Evolutionary conservation across 2,329 filamentous ascomycete genomes (phyloP).

Genomic region (Septoria linicola): DNA sequence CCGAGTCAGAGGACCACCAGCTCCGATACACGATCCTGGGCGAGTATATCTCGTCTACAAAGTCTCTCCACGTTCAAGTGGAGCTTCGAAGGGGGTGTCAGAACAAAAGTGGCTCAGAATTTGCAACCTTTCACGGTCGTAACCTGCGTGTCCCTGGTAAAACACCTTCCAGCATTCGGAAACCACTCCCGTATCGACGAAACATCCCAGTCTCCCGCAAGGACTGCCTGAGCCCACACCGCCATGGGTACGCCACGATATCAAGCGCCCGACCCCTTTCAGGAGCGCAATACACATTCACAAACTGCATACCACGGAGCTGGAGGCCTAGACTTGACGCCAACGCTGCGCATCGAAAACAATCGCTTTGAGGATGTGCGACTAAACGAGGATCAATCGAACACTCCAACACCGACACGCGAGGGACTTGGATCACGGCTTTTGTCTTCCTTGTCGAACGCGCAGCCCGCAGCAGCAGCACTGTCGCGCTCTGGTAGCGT

Average conservation of each 20-base stretch:
- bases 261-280: constrained; percentile 16
- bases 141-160: background rate
- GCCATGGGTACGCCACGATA: constrained; percentile 14
- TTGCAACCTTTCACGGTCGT: background rate
- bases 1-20: constrained; percentile 3
- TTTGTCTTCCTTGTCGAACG: constrained; percentile 31
- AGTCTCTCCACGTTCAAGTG: background rate
- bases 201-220: constrained; percentile 5
- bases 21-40: constrained; percentile 6
- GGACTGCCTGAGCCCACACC: constrained; percentile 9
- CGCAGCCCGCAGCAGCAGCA: constrained; percentile 33
- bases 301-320: constrained; percentile 30
- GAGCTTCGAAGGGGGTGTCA: background rate
- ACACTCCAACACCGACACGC: constrained; percentile 18
- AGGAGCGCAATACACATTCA: background rate
- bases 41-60: background rate
- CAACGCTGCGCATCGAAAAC: constrained; percentile 11
- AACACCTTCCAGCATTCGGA: constrained; percentile 2
- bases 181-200: constrained; percentile 1
- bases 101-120: background rate
- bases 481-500: constrained; percentile 32
- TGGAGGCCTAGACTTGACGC: constrained; percentile 23
- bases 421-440: constrained; percentile 31
- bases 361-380: constrained; percentile 13
- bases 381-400: constrained; percentile 17